Base-by-base conservation (phyloP, 805 yeast species). In the Candida dendrica region DNA sequence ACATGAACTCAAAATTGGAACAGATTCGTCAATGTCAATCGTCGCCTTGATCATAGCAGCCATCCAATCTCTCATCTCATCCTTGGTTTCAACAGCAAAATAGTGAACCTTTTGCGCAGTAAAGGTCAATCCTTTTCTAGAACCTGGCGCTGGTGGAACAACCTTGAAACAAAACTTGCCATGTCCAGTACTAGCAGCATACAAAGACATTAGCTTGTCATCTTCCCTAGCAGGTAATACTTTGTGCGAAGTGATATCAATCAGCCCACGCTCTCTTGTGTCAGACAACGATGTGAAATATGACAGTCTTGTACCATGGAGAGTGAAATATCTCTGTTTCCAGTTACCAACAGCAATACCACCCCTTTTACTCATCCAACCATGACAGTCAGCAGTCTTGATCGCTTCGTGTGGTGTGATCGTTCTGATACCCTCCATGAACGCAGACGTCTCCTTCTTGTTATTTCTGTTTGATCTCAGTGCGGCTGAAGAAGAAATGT, bases 71-170 rank as follows among this genome's bases (percentile, higher is more conserved):
- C 96, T 74, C 96, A 91, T 84, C 48, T 91, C 98, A 39, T 88
- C 95, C 43, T 73, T 77, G 0, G 87, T 74, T 39, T 93, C 97
- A 36, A 91, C 96, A 0, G 98, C 97, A 72, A 93, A 93, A 61
- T 84, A 93, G 56, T 93, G 98, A 7, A 89, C 85, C 50, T 89
- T 87, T 24, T 96, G 98, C 49, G 90, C 96, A 0, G 99, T 93
- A 61, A 93, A 93, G 0, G 96, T 90, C 43, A 93, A 75, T 0
- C 98, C 98, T 64, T 90, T 91, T 50, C 83, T 81, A 41, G 91
- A 86, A 0, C 99, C 99, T 0, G 98, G 98, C 2, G 95, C 95
- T 0, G 99, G 99, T 9, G 99, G 99, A 3, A 90, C 78, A 11
- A 93, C 61, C 61, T 90, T 90, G 69, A 93, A 91, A 55, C 96